Percentiles rank a stretch among this genome's conserved stretches.
These are phyloP conservation scores for Lipomyces japonicus DNA, from an alignment of 805 yeast genomes.

Conservation along the genomic window DNA sequence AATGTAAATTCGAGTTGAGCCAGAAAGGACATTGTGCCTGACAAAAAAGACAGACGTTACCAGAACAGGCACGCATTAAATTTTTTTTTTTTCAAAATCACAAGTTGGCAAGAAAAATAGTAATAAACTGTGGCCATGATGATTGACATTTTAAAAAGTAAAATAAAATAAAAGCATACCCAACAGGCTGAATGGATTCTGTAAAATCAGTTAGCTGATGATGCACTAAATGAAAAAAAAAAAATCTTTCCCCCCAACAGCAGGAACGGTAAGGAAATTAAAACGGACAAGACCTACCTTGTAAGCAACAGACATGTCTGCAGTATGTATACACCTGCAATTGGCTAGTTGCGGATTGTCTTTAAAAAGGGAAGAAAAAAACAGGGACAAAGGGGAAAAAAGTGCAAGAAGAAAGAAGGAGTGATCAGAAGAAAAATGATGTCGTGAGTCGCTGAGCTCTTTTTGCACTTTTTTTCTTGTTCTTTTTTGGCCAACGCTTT, in stretches of 20 bases:
- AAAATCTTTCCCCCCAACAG: too few species aligned
- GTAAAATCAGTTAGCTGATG: background rate
- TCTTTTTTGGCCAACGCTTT: background rate
- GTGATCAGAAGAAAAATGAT: too few species aligned
- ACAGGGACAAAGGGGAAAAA: background rate
- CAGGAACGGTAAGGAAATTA: background rate
- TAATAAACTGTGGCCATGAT: background rate
- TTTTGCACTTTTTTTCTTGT: background rate
- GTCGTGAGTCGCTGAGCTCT: background rate
- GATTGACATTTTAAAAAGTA: background rate
- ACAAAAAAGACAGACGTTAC: too few species aligned
- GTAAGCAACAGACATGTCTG: constrained; percentile 24
- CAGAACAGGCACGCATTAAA: too few species aligned
- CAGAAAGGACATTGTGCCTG: too few species aligned
- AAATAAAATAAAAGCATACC: constrained; percentile 8
- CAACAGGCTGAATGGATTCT: constrained; percentile 26
- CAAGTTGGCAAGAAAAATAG: too few species aligned
- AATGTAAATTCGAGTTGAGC: too few species aligned
- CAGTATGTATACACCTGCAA: background rate
- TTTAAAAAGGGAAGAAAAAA: background rate
- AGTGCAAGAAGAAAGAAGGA: background rate
- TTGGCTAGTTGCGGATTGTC: background rate
- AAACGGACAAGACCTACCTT: constrained; percentile 4
- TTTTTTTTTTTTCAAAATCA: too few species aligned
- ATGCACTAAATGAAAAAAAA: too few species aligned